phyloP scores from a whole-genome alignment of 2,329 filamentous ascomycete species.

The Albophoma yamanashiensis region DNA sequence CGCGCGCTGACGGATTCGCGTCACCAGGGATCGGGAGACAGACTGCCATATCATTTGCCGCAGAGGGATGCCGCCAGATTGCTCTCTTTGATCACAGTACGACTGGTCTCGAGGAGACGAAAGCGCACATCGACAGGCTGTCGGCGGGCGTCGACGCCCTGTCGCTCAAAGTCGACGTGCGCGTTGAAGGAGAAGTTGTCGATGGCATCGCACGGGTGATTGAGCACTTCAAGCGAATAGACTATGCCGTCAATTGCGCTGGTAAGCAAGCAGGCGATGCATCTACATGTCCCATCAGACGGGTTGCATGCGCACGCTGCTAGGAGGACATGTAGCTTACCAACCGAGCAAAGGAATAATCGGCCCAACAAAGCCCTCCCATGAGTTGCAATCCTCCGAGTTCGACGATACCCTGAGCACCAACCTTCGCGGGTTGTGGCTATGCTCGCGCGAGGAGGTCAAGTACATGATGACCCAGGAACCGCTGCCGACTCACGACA shows the following conservation, averaged over 20 bases:
- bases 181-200: conserved; percentile 21
- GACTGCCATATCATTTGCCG: conserved; percentile 21
- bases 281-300: not conserved
- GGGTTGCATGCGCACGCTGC: not conserved
- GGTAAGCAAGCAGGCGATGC: conserved; percentile 11
- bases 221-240: conserved; percentile 25
- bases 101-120: conserved; percentile 20
- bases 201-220: conserved; percentile 20
- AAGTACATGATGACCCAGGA: conserved; percentile 32
- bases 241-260: conserved; percentile 35
- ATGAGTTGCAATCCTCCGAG: conserved; percentile 21
- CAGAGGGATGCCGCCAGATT: conserved; percentile 30
- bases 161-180: conserved; percentile 20
- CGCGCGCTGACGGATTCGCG: not conserved
- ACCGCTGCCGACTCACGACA: conserved; percentile 29
- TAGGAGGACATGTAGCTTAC: not conserved
- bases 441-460: conserved; percentile 30
- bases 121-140: not conserved
- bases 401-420: conserved; percentile 31
- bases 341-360: conserved; percentile 19
- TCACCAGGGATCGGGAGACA: not conserved
- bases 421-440: conserved; percentile 34
- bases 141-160: conserved; percentile 2
- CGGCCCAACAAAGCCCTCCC: conserved; percentile 22
- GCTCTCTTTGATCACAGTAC: conserved; percentile 27